Evolutionary conservation across 1,139 yeast species (phyloP), one percentile per base, ranked within the genome.

Genomic region (Taiozyma sp.): DNA sequence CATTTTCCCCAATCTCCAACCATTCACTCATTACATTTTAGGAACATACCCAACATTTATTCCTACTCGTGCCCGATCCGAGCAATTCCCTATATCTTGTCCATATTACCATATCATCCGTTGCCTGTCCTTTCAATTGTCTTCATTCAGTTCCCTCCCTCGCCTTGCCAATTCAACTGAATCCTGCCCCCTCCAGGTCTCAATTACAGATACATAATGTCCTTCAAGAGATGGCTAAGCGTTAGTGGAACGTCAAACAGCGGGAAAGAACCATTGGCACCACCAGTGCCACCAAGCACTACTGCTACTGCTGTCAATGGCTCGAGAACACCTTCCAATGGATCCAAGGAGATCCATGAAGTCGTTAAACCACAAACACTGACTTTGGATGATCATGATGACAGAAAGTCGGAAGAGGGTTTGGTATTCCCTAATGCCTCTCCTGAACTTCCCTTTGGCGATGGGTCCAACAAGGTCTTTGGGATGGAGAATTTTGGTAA

Each of bases 401-500:
- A 32, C 7, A 32, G 14, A 14, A n/a, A 32, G 14, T n/a, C 19
- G 13, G 35, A 32, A 32, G 4, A 14, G 3, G 35, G 14, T 6
- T 4, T 21, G n/a, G 40, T 37, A 19, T 37, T 37, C n/a, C 40
- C 40, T 19, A 24, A 24, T 37, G 40, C 40, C 40, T 19, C 40
- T 5, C 14, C 9, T 6, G 43, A 41, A 14, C 32, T 43, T 22
- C 73, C 72, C 5, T 80, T 68, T 62, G 90, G 89, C 6, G 84
- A 82, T 64, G 91, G 90, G 1, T 71, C 82, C 14, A 72, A 77
- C 53, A 85, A 90, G 68, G 79, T 90, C 42, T 93, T 85, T 68
- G 99, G 99, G 6, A 83, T 91, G 81, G 98, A 93, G 67, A 93
- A 93, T 68, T 91, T 90, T 66, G 97, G 98, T 3, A 85, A 88